A percentile compares a stretch with the other conserved stretches of the same genome.
These are phyloP conservation scores for Fusarium redolens DNA, from an alignment of 2,329 filamentous ascomycete genomes.

Conservation along the genomic window DNA sequence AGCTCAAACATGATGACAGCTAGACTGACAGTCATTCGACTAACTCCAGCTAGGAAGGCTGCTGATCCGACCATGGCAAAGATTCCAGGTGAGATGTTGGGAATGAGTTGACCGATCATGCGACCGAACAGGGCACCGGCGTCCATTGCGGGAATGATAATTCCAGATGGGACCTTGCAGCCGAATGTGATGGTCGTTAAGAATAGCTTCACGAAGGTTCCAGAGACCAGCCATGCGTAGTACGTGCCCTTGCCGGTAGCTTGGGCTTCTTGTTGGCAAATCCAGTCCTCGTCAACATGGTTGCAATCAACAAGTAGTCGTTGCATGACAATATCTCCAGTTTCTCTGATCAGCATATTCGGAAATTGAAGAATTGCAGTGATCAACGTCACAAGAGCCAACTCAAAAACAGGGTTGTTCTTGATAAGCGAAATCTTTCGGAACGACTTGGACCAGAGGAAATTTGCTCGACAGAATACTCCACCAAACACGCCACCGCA, in stretches of 20 bases:
- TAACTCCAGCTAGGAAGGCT: slow-evolving; percentile 28
- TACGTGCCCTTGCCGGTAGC: slow-evolving; percentile 3
- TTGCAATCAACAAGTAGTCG: slow-evolving; percentile 25
- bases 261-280: slow-evolving; percentile 28
- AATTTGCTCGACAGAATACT: slow-evolving; percentile 23
- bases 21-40: slow-evolving; percentile 34
- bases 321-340: slow-evolving; percentile 33
- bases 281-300: slow-evolving; percentile 10
- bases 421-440: slow-evolving; percentile 13
- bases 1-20: slow-evolving; percentile 38
- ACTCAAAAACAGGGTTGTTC: slow-evolving; percentile 19
- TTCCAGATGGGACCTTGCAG: slow-evolving; percentile 32
- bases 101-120: slow-evolving; percentile 15
- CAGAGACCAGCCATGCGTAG: slow-evolving; percentile 25
- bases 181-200: slow-evolving; percentile 33
- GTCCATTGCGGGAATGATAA: slow-evolving; percentile 30
- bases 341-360: slow-evolving; percentile 21
- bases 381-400: slow-evolving; percentile 3
- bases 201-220: slow-evolving; percentile 22
- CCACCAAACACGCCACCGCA: slow-evolving; percentile 24
- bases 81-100: slow-evolving; percentile 22
- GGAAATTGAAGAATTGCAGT: slow-evolving; percentile 21
- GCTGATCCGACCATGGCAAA: slow-evolving; percentile 35
- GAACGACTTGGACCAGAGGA: slow-evolving; percentile 26
- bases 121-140: slow-evolving; percentile 27